Evolutionary conservation across 805 yeast genomes (phyloP).

Genomic region (Saccharomyces paradoxus): DNA sequence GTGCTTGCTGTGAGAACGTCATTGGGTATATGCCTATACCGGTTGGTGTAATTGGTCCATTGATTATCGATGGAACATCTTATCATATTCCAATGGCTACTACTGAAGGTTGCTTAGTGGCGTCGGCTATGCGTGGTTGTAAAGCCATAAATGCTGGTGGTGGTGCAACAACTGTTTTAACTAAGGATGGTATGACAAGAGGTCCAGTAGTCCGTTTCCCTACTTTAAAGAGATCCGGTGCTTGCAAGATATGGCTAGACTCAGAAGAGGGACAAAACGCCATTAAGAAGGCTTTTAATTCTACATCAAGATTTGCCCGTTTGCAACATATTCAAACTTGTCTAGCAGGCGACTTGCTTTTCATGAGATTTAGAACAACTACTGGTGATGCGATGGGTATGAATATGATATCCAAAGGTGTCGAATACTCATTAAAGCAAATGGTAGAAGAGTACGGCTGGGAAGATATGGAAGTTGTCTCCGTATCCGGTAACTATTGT

Average conservation of each 20-base stretch:
- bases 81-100: slow-evolving; percentile 98
- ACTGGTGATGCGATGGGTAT: slow-evolving; percentile 99
- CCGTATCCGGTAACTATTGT: slow-evolving; percentile 96
- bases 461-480: slow-evolving; percentile 85
- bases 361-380: slow-evolving; percentile 91
- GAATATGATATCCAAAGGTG: slow-evolving; percentile 99
- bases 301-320: slow-evolving; percentile 95
- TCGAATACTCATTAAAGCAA: slow-evolving; percentile 72
- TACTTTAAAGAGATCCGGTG: slow-evolving; percentile 77
- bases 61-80: slow-evolving; percentile 80
- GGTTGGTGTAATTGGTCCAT: slow-evolving; percentile 96
- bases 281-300: slow-evolving; percentile 84
- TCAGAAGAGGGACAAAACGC: slow-evolving; percentile 83
- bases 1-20: slow-evolving; percentile 98
- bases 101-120: slow-evolving; percentile 97
- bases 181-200: slow-evolving; percentile 97
- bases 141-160: slow-evolving; percentile 97
- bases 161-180: slow-evolving; percentile 84
- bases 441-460: slow-evolving; percentile 88
- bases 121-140: slow-evolving; percentile 98
- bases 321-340: slow-evolving; percentile 87
- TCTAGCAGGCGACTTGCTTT: slow-evolving; percentile 83
- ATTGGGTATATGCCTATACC: slow-evolving; percentile 96
- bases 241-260: slow-evolving; percentile 91
- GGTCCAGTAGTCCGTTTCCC: slow-evolving; percentile 96